Evolutionary conservation across 768 basidiomycete species (phyloP).

Genomic region (button mushroom (Agaricus bisporus)): DNA sequence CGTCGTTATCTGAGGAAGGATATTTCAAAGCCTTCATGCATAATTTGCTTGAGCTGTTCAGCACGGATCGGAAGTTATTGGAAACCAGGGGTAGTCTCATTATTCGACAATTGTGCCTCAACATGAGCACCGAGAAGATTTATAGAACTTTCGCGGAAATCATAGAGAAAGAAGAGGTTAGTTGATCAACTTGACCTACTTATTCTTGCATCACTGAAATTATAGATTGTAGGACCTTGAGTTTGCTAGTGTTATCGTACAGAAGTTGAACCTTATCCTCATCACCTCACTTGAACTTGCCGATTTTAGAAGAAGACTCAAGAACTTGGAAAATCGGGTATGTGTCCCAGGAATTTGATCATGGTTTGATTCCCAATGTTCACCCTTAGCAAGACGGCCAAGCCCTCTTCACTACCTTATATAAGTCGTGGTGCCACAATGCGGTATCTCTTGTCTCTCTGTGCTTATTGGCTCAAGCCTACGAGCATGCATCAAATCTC

Average conservation of each 20-base stretch:
- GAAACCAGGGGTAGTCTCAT: conserved; percentile 94
- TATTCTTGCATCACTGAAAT: not conserved
- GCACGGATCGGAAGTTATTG: conserved; percentile 84
- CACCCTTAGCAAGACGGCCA: conserved; percentile 85
- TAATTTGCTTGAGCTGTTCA: conserved; percentile 90
- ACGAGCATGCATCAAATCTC: conserved; percentile 96
- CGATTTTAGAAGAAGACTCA: conserved; percentile 89
- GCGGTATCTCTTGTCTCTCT: conserved; percentile 95
- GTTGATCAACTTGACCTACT: conserved; percentile 37
- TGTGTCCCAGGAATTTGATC: conserved; percentile 17
- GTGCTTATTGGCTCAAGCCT: conserved; percentile 94
- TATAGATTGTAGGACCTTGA: conserved; percentile 71
- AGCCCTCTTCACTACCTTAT: conserved; percentile 87
- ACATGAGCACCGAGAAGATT: conserved; percentile 92
- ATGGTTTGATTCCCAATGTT: not conserved
- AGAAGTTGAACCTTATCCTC: conserved; percentile 94
- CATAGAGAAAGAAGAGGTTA: conserved; percentile 93
- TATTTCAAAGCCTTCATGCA: conserved; percentile 97
- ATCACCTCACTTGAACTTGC: conserved; percentile 95
- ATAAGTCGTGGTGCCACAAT: conserved; percentile 98
- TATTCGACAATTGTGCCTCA: conserved; percentile 89
- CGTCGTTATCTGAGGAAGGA: conserved; percentile 88
- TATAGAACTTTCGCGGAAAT: conserved; percentile 96
- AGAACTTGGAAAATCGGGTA: conserved; percentile 90
- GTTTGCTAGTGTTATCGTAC: conserved; percentile 95